Conservation (phyloP, 2,329 filamentous ascomycete genomes). For the Fusarium mundagurra region DNA sequence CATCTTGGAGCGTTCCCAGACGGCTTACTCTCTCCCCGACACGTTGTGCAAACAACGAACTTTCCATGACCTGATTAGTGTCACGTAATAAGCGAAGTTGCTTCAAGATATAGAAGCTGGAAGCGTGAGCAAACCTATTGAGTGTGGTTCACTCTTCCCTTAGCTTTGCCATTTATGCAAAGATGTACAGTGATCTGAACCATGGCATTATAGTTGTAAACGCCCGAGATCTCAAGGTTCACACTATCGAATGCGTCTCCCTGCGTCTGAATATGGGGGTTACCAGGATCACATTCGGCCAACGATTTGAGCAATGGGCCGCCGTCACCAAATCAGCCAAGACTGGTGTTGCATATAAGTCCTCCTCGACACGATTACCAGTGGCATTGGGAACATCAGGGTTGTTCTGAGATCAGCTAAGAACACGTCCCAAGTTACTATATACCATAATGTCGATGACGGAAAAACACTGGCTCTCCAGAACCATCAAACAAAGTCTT, state of each 20-base stretch:
- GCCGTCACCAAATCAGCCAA: no score
- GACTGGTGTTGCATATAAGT: no score
- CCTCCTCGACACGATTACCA: no score
- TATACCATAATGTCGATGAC: background rate
- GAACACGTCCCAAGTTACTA: background rate
- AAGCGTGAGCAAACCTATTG: background rate
- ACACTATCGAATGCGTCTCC: no score
- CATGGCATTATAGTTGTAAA: no score
- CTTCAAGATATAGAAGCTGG: no score
- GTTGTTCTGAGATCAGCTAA: background rate
- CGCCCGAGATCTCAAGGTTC: no score
- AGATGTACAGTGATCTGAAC: no score
- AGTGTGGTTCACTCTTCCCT: background rate
- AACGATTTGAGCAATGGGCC: no score
- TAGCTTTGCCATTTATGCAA: background rate
- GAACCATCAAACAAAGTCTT: background rate
- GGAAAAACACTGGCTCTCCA: background rate
- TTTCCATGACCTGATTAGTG: background rate
- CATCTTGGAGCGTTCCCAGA: accelerated
- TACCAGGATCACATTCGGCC: no score
- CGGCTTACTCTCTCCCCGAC: no score
- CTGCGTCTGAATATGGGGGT: no score
- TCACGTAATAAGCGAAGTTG: background rate
- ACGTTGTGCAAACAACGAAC: background rate
- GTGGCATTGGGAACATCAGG: background rate